Percentiles rank a stretch among this genome's conserved stretches.
phyloP scores from a whole-genome alignment of 106 monocot species.

The Triglochin maritima region DNA sequence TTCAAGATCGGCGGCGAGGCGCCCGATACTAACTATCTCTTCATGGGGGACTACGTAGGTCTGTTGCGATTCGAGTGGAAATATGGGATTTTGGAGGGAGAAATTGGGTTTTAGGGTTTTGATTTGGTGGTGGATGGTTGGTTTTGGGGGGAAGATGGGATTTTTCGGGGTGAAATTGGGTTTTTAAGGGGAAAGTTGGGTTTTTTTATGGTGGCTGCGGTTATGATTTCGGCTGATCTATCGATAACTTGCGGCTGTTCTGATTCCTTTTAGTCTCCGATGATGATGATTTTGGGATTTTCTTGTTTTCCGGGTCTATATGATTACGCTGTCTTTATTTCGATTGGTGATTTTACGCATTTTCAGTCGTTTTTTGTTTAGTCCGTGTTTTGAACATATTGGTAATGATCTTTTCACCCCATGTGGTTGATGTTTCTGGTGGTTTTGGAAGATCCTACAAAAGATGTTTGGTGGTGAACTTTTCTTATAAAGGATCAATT shows the following conservation, averaged over 20 bases:
- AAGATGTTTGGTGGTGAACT: no score
- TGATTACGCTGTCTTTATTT: no score
- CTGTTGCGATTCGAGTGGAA: background rate
- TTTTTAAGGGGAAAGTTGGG: background rate
- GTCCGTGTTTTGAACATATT: no score
- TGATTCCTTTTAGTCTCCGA: background rate
- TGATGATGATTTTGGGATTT: background rate
- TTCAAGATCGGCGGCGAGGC: conserved; percentile 53
- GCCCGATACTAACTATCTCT: conserved; percentile 52
- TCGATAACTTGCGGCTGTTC: background rate
- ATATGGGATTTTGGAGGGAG: no score
- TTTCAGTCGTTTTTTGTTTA: no score
- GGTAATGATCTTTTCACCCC: no score
- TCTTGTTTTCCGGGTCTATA: background rate
- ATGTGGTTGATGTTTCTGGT: no score
- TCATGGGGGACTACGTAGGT: conserved; percentile 70
- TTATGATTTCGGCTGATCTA: background rate
- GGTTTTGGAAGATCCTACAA: no score
- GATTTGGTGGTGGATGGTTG: background rate
- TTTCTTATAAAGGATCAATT: no score
- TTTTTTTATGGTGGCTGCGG: background rate
- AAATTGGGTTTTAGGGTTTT: background rate
- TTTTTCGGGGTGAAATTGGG: background rate
- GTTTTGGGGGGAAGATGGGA: background rate
- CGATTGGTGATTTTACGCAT: no score